phyloP scores from a whole-genome alignment of 805 yeast genomes.

The Kodamaea kaohsiungensis region DNA sequence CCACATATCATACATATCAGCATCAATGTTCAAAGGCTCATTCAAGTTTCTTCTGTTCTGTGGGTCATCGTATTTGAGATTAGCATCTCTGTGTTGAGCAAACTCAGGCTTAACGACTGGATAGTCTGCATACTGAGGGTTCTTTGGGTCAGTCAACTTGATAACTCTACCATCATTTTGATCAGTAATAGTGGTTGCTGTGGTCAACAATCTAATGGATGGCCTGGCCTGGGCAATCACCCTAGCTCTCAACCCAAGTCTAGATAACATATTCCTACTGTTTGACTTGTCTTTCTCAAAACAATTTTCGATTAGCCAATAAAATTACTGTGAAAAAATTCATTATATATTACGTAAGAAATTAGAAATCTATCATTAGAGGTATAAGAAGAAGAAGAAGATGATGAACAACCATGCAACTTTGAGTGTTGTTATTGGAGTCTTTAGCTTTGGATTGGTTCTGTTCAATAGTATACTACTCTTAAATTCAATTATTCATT shows the following conservation, averaged over 20 bases:
- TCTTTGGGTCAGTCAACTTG: constrained; percentile 41
- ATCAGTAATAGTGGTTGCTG: constrained; percentile 40
- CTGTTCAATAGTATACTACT: too few species aligned
- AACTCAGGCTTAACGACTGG: constrained; percentile 59
- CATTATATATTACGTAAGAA: constrained; percentile 3
- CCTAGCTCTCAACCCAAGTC: constrained; percentile 25
- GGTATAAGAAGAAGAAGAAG: neutral
- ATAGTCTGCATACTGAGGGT: constrained; percentile 55
- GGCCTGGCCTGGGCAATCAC: constrained; percentile 12
- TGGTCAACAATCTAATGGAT: constrained; percentile 26
- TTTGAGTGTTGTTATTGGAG: too few species aligned
- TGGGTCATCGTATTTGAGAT: constrained; percentile 72
- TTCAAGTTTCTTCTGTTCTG: constrained; percentile 78
- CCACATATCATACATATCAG: constrained; percentile 81
- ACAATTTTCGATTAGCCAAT: constrained; percentile 13
- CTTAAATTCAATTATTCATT: too few species aligned
- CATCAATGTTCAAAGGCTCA: constrained; percentile 70
- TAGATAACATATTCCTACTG: constrained; percentile 25
- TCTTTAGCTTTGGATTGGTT: too few species aligned
- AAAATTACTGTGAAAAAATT: constrained; percentile 12
- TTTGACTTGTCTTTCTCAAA: constrained; percentile 3
- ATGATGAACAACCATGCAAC: too few species aligned
- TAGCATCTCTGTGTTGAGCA: constrained; percentile 70
- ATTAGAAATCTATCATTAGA: neutral
- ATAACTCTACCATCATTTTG: constrained; percentile 41